phyloP scores from a whole-genome alignment of 2,329 filamentous ascomycete species.

The Diaporthe australafricana region DNA sequence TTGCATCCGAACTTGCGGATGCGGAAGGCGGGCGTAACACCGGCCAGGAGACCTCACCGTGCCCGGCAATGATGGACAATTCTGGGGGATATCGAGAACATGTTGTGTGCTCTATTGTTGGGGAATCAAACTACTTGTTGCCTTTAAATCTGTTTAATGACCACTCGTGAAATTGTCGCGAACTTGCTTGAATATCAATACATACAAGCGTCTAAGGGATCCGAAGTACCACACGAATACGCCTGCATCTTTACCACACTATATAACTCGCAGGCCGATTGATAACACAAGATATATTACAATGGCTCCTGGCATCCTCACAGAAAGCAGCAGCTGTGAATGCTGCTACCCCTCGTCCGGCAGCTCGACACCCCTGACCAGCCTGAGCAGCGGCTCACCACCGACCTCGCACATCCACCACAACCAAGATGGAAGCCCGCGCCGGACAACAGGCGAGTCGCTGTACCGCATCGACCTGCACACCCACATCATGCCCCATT shows the following conservation, averaged over 20 bases:
- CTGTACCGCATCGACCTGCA: constrained; percentile 51
- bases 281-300: neutral
- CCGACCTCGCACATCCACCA: constrained; percentile 29
- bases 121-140: neutral
- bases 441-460: constrained; percentile 37
- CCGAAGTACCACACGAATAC: neutral
- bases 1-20: constrained; percentile 35
- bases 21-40: constrained; percentile 31
- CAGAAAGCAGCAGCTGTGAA: constrained; percentile 26
- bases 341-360: constrained; percentile 34
- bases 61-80: constrained; percentile 11
- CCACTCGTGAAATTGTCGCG: neutral
- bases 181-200: neutral
- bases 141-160: neutral
- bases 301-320: constrained; percentile 32
- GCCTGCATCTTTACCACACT: neutral
- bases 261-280: neutral
- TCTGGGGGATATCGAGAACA: neutral
- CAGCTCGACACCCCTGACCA: constrained; percentile 34
- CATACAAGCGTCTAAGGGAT: neutral
- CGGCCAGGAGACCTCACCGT: constrained; percentile 13
- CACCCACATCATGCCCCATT: constrained; percentile 51
- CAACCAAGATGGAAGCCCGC: neutral
- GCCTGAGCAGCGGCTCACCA: constrained; percentile 35
- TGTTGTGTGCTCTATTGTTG: neutral